These are phyloP conservation scores for Spinacia oleracea DNA, from an alignment of 179 eudicot species.

Conservation along the genomic window DNA sequence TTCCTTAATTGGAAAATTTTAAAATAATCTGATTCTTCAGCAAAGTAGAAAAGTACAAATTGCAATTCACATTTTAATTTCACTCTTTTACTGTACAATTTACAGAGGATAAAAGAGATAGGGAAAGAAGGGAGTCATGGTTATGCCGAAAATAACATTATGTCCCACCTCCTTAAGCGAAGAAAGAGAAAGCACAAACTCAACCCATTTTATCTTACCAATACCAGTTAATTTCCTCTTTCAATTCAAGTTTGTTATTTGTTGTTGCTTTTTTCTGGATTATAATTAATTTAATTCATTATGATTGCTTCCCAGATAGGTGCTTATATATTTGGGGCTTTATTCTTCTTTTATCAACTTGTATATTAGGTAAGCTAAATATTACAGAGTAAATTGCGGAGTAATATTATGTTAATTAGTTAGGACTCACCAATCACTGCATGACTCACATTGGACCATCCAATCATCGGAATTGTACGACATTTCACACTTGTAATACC, in stretches of 20 bases:
- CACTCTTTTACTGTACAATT: not conserved
- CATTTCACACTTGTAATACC: too few species aligned
- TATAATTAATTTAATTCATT: not conserved
- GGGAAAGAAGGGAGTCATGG: not conserved
- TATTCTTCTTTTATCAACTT: not conserved
- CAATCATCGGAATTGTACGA: too few species aligned
- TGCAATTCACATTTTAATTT: too few species aligned
- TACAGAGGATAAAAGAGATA: constrained; percentile 5
- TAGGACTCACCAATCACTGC: too few species aligned
- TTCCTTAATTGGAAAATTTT: too few species aligned
- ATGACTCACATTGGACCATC: too few species aligned
- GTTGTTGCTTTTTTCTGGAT: not conserved
- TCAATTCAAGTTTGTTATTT: not conserved
- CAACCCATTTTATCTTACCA: not conserved
- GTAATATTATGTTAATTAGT: too few species aligned
- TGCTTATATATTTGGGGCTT: not conserved
- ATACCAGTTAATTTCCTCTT: not conserved
- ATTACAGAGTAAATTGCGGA: too few species aligned
- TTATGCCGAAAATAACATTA: not conserved
- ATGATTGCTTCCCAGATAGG: not conserved
- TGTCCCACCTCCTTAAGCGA: not conserved
- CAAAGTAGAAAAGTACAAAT: too few species aligned
- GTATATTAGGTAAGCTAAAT: too few species aligned
- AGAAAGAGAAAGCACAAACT: not conserved
- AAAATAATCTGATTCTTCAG: too few species aligned